Conservation (phyloP, 257 asterid genomes). For the Coffea canephora region DNA sequence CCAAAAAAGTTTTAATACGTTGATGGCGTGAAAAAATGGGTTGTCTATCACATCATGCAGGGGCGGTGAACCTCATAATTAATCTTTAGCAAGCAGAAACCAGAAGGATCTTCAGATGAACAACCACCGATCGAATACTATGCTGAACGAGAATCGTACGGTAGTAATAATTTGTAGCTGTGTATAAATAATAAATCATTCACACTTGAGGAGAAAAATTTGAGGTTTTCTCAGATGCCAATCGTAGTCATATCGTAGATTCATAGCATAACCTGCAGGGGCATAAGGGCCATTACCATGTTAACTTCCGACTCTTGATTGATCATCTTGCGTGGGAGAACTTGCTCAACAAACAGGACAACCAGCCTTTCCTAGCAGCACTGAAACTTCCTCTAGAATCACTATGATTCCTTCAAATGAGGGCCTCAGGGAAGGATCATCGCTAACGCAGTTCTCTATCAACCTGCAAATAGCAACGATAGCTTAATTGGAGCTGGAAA, state of each 20-base stretch:
- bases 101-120: too few species aligned
- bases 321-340: background rate
- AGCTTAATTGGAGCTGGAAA: background rate
- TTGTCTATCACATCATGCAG: background rate
- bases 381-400: conserved; percentile 52
- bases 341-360: conserved; percentile 26
- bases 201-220: background rate
- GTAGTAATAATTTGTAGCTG: background rate
- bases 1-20: too few species aligned
- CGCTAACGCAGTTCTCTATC: conserved; percentile 45
- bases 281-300: background rate
- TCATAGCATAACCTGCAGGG: background rate
- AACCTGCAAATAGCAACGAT: conserved; percentile 31
- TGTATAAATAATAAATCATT: too few species aligned
- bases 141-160: too few species aligned
- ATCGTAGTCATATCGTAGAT: background rate
- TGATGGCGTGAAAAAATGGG: background rate
- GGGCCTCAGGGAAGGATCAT: conserved; percentile 35
- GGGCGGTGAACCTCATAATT: background rate
- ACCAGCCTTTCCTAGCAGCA: conserved; percentile 37
- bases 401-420: conserved; percentile 38
- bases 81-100: background rate
- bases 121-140: too few species aligned
- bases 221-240: background rate
- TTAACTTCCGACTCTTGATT: background rate